Conservation (phyloP, 495 filamentous ascomycete genomes). For the Hypoxylon rickii region DNA sequence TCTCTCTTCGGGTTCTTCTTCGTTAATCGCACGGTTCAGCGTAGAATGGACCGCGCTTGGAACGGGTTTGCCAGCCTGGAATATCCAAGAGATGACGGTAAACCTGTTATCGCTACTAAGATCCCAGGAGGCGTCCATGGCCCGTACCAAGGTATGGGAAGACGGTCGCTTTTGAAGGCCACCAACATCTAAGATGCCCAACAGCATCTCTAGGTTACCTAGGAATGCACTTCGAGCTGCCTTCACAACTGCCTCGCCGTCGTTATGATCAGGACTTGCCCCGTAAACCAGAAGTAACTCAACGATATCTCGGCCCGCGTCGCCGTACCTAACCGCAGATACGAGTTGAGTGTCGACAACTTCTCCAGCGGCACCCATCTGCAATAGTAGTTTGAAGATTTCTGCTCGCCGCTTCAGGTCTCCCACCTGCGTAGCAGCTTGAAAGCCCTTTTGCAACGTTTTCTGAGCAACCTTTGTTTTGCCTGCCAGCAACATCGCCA, state of each 20-base stretch:
- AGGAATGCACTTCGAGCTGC: constrained; percentile 48
- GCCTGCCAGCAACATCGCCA: constrained; percentile 46
- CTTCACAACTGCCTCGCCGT: constrained; percentile 54
- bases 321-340: constrained; percentile 48
- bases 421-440: constrained; percentile 48
- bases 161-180: constrained; percentile 42
- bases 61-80: constrained; percentile 46
- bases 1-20: constrained; percentile 48
- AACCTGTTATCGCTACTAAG: constrained; percentile 47
- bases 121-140: constrained; percentile 51
- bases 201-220: constrained; percentile 48
- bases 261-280: constrained; percentile 48
- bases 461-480: constrained; percentile 36
- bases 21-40: constrained; percentile 49
- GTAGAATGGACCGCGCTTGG: constrained; percentile 47
- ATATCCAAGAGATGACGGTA: constrained; percentile 49
- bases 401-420: constrained; percentile 45
- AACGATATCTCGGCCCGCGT: constrained; percentile 47
- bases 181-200: constrained; percentile 43
- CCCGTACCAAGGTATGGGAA: constrained; percentile 43
- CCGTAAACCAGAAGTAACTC: constrained; percentile 48
- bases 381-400: constrained; percentile 48
- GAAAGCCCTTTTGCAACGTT: constrained; percentile 48
- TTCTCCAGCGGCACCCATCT: constrained; percentile 47
- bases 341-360: constrained; percentile 51